Evolutionary conservation across 148 eudicot species (phyloP).

Genomic region (Rhododendron ferrugineum): DNA sequence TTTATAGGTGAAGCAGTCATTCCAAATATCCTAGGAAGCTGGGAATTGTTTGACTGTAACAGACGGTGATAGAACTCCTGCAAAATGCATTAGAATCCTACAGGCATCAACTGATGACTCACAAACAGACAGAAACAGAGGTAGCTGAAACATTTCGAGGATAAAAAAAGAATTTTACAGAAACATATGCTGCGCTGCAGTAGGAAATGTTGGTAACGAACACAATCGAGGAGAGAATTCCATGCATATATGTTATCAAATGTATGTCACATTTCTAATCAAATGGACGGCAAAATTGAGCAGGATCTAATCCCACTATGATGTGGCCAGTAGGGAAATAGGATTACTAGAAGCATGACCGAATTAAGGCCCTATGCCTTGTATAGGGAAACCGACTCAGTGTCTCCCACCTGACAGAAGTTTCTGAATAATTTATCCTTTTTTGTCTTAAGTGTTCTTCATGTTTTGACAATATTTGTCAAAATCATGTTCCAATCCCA

Average conservation of each 20-base stretch:
- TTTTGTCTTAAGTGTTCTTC: not conserved
- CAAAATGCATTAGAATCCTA: slow-evolving; percentile 5
- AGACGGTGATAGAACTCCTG: slow-evolving; percentile 81
- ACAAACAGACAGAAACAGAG: not conserved
- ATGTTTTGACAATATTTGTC: not conserved
- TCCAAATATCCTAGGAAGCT: slow-evolving; percentile 85
- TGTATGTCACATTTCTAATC: not conserved
- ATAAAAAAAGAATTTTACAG: not conserved
- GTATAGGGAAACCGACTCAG: not conserved
- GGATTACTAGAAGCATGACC: not conserved
- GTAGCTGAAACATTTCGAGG: not conserved
- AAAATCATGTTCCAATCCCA: not conserved
- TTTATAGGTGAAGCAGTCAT: slow-evolving; percentile 96
- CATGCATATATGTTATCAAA: not conserved
- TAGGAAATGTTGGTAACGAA: not conserved
- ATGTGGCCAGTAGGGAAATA: not conserved
- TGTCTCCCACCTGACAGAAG: not conserved
- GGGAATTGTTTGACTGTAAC: slow-evolving; percentile 14
- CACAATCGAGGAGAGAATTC: not conserved
- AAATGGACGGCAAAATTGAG: not conserved
- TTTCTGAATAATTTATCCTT: not conserved
- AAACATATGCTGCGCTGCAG: not conserved
- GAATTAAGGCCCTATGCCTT: not conserved
- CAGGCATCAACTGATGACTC: not conserved
- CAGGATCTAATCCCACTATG: not conserved